Evolutionary conservation across 441 rosid species (phyloP), one percentile per base, ranked within the genome.

Genomic region (Populus hybrid): DNA sequence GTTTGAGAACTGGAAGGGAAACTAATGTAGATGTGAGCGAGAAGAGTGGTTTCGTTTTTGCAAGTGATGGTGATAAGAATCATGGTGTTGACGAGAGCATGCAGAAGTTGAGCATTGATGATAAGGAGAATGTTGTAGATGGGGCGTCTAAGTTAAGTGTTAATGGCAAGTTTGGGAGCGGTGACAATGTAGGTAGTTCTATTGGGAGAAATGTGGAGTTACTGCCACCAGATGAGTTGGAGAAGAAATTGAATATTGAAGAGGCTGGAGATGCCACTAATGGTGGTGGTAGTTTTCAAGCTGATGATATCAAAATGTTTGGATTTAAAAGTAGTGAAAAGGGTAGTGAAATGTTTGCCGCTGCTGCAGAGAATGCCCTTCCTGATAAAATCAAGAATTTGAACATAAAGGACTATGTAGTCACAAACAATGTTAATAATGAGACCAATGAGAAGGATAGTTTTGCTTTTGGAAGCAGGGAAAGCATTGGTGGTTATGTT

Each of bases 31-130:
- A 74, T 66, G 76, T 32, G 18, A 74, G 67, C 11, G 46, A 67
- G 59, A 35, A 61, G 14, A 40, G 30, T 35, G 73, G 53, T 57
- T 82, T 82, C 59, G 83, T 79, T 67, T 82, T 77, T 77, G 75
- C 71, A 71, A 34, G 69, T 80, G 80, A 74, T 67, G 59, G 73
- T 34, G 76, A 10, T 64, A 81, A 77, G 76, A 77, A 71, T 75
- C 69, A 28, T 20, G 65, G 57, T 64, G 67, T 81, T 76, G 83
- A 81, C 73, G 91, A 86, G 67, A 82, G 80, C 64, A 61, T 86
- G 83, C 78, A 77, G 83, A 86, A 85, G 83, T 76, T 90, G 88
- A 87, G 81, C 73, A 83, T 86, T 64, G 84, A 88, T 72, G 88
- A 79, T 78, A 65, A 76, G 57, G 77, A n/a, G 77, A 71, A 84